phyloP scores from a whole-genome alignment of 768 basidiomycete species.

The Botryobasidium botryosum region DNA sequence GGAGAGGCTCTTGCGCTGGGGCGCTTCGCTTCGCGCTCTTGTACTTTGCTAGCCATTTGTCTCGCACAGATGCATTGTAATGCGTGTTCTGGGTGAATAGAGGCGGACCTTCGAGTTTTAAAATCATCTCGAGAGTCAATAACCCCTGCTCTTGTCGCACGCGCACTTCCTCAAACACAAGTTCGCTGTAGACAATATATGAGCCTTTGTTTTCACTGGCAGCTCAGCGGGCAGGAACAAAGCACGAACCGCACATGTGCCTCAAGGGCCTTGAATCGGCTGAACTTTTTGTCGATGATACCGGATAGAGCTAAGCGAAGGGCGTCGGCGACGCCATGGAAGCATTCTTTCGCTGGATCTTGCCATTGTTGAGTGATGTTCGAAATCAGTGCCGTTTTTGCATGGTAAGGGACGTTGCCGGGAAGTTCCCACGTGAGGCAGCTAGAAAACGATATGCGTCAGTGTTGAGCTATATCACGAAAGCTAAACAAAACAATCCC shows the following conservation, averaged over 20 bases:
- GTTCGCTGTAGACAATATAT: too few species aligned
- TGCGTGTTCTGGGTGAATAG: slow-evolving; percentile 31
- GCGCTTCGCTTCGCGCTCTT: slow-evolving; percentile 19
- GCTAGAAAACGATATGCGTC: too few species aligned
- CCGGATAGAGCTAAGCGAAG: too few species aligned
- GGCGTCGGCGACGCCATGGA: slow-evolving; percentile 22
- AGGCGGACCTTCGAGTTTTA: slow-evolving; percentile 22
- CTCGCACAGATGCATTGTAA: slow-evolving; percentile 21
- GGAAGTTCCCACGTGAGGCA: slow-evolving; percentile 26
- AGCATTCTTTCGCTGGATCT: slow-evolving; percentile 21
- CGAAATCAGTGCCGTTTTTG: slow-evolving; percentile 23
- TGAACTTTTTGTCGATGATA: too few species aligned
- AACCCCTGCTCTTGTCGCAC: too few species aligned
- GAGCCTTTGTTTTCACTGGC: too few species aligned
- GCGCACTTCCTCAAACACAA: too few species aligned
- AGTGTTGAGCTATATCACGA: too few species aligned
- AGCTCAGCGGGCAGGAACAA: too few species aligned
- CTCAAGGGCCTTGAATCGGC: too few species aligned
- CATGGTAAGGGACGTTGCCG: slow-evolving; percentile 24
- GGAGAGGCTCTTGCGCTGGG: not conserved
- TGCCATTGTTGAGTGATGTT: slow-evolving; percentile 24
- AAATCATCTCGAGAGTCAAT: slow-evolving; percentile 22
- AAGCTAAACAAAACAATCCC: too few species aligned
- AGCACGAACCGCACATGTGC: too few species aligned
- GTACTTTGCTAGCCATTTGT: slow-evolving; percentile 25